Evolutionary conservation across 805 yeast species (phyloP), one percentile per base, ranked within the genome.

Genomic region (Dipodascopsis uninucleata): DNA sequence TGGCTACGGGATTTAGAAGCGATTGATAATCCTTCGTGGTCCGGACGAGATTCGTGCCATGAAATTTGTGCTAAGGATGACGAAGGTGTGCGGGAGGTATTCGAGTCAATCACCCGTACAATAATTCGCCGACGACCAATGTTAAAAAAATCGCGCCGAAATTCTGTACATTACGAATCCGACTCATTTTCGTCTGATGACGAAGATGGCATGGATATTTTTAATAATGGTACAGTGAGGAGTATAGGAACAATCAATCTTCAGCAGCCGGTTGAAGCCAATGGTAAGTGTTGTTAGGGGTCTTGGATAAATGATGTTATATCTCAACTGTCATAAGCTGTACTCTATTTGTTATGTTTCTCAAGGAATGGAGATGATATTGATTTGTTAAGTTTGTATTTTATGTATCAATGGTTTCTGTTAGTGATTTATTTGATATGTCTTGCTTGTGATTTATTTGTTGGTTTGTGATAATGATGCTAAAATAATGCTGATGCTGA

Each of bases 51-150:
- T 32, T 58, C 61, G 16, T 62, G 66, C 48, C 66, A 62, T 42
- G 66, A 62, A 43, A 57, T 62, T 31, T 56, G 62, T 35, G 64
- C 66, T 16, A 62, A 62, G 41, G 66, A 62, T 41, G 66, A 58
- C 43, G 60, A 62, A 22, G 66, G 67, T 6, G 65, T 62, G 25
- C 56, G 56, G 29, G 66, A 62, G 41, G 61, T 62, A 17, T 62
- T 62, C 42, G 64, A 62, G 42, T 58, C 49, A 25, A 63, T 62
- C 31, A 59, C 65, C 10, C 49, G 61, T 14, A 58, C 60, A 41
- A 50, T 62, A 17, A 58, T 62, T 23, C 36, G 28, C 22, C 55
- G 53, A 12, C 47, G 47, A 14, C 54, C 53, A 17, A 29, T 33
- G 54, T 74, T 47, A 26, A 49, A 36, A 43, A 59, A 44, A 38